phyloP scores from a whole-genome alignment of 2,329 filamentous ascomycete genomes.

The Epichloe sp. region DNA sequence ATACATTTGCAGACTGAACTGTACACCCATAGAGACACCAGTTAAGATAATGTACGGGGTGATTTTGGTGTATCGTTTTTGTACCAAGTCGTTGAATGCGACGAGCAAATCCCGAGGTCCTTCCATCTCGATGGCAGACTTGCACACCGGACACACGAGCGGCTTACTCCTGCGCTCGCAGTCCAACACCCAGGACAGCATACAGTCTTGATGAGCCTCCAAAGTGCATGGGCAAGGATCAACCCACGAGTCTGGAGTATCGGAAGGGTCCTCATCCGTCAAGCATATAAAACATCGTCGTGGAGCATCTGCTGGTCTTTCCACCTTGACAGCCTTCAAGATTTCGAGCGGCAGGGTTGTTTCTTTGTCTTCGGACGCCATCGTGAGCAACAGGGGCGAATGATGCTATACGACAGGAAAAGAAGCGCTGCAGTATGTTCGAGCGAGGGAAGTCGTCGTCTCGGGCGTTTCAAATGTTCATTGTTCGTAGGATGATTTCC shows the following conservation, averaged over 20 bases:
- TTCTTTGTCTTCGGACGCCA: constrained; percentile 1
- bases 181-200: constrained; percentile 89
- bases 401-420: neutral
- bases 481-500: neutral
- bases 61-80: constrained; percentile 38
- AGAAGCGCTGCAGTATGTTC: neutral
- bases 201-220: constrained; percentile 77
- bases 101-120: constrained; percentile 65
- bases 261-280: constrained; percentile 37
- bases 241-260: constrained; percentile 51
- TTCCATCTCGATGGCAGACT: constrained; percentile 62
- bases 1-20: constrained; percentile 40
- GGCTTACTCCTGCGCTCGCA: constrained; percentile 55
- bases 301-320: constrained; percentile 14
- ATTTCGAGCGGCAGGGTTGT: constrained; percentile 7
- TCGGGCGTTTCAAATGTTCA: neutral
- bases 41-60: constrained; percentile 53
- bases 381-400: neutral
- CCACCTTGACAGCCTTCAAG: constrained; percentile 7
- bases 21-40: constrained; percentile 35
- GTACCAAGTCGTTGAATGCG: constrained; percentile 46
- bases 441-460: neutral
- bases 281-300: constrained; percentile 52
- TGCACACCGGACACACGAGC: constrained; percentile 81
- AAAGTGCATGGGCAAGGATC: constrained; percentile 84